These are phyloP conservation scores for Zygosaccharomyces lentus DNA, from an alignment of 805 yeast species.

Conservation along the genomic window DNA sequence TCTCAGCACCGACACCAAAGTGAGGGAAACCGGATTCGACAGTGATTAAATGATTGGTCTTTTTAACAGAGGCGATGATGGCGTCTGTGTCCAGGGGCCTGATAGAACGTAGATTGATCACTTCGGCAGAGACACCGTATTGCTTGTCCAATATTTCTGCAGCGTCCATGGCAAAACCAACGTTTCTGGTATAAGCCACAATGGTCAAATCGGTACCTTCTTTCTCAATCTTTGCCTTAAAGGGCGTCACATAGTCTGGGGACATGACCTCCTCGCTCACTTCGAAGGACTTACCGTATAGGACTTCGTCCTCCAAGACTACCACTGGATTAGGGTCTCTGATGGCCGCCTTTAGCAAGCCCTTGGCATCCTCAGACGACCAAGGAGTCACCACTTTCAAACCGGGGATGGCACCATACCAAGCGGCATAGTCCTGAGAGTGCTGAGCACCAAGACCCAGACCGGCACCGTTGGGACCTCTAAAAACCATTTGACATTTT, in stretches of 20 bases:
- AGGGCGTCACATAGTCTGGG: conserved; percentile 86
- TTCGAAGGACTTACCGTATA: conserved; percentile 89
- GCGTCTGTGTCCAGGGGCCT: conserved; percentile 92
- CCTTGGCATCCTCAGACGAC: conserved; percentile 93
- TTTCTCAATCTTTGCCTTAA: conserved; percentile 90
- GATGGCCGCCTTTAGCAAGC: conserved; percentile 91
- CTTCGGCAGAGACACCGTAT: conserved; percentile 87
- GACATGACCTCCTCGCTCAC: conserved; percentile 84
- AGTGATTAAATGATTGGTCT: conserved; percentile 93
- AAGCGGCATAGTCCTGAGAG: conserved; percentile 94
- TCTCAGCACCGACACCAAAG: conserved; percentile 98
- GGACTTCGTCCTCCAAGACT: conserved; percentile 90
- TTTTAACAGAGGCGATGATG: conserved; percentile 82
- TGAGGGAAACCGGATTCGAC: conserved; percentile 98
- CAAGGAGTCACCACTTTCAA: conserved; percentile 94
- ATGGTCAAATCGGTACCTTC: conserved; percentile 89
- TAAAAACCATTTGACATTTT: conserved; percentile 93
- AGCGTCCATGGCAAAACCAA: conserved; percentile 79
- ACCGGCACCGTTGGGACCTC: conserved; percentile 99
- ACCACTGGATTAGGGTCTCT: conserved; percentile 99
- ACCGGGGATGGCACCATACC: conserved; percentile 99
- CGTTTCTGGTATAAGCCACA: conserved; percentile 90
- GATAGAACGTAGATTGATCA: conserved; percentile 90
- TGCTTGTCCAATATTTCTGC: conserved; percentile 82
- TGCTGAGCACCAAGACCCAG: conserved; percentile 99